phyloP scores from a whole-genome alignment of 2,329 filamentous ascomycete species.

The Aspergillus hortae region DNA sequence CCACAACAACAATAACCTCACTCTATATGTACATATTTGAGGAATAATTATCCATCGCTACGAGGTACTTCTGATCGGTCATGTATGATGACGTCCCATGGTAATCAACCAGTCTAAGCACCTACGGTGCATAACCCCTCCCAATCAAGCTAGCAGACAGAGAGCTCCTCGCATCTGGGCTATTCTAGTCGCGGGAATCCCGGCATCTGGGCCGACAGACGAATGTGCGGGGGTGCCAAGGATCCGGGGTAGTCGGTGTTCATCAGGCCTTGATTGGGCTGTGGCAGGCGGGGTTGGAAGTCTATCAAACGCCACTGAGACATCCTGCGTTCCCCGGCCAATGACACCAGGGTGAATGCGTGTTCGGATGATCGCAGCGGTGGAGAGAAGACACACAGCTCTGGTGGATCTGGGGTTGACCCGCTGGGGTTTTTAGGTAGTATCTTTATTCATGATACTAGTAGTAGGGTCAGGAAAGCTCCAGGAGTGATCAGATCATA shows the following conservation, averaged over 20 bases:
- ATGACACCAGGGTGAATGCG: neutral
- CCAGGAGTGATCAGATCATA: neutral
- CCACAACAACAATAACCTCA: neutral
- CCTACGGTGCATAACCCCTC: neutral
- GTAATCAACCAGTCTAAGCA: neutral
- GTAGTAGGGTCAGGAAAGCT: neutral
- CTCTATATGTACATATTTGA: neutral
- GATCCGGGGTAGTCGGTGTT: conserved; percentile 8
- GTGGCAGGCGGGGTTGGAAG: conserved; percentile 5
- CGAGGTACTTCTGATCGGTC: neutral
- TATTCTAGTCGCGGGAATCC: neutral
- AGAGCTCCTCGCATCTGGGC: neutral
- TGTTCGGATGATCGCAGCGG: neutral
- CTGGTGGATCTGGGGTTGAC: conserved; percentile 8
- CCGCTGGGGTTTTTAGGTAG: neutral
- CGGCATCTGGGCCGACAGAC: neutral
- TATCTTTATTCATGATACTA: neutral
- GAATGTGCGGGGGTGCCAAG: conserved; percentile 9
- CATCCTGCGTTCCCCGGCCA: neutral
- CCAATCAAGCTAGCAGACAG: neutral
- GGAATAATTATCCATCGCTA: neutral
- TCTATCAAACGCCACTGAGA: neutral
- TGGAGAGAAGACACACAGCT: neutral
- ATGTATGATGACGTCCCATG: neutral
- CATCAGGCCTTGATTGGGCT: neutral